Percentiles rank a stretch among this genome's conserved stretches.
Conservation (phyloP, 2,329 filamentous ascomycete genomes). For the Claviceps africana region DNA sequence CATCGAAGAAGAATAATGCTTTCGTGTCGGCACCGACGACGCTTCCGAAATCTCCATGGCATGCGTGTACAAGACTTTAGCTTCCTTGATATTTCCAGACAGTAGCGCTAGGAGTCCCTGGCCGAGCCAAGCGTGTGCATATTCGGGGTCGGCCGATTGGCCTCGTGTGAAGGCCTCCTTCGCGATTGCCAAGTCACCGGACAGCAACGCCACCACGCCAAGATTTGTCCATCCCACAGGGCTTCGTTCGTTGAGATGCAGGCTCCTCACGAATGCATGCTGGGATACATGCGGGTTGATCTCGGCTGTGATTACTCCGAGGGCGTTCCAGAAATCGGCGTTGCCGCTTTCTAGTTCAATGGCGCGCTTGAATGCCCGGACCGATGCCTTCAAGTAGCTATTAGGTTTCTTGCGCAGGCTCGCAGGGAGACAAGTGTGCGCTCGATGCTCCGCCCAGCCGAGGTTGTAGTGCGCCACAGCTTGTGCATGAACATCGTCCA, state of each 20-base stretch:
- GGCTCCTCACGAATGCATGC: conserved; percentile 79
- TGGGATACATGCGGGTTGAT: conserved; percentile 81
- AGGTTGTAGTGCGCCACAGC: conserved; percentile 96
- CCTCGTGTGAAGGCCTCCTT: conserved; percentile 81
- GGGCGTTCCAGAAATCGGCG: conserved; percentile 90
- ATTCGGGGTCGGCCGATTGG: conserved; percentile 89
- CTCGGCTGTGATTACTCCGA: conserved; percentile 79
- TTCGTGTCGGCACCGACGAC: conserved; percentile 56
- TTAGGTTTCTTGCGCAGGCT: conserved; percentile 42
- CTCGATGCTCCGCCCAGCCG: conserved; percentile 81
- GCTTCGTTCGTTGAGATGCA: conserved; percentile 84
- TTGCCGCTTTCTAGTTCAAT: conserved; percentile 94
- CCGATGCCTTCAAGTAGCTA: conserved; percentile 63
- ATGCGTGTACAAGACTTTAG: conserved; percentile 76
- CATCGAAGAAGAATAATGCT: conserved; percentile 64
- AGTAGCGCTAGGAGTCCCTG: conserved; percentile 76
- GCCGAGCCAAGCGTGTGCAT: conserved; percentile 84
- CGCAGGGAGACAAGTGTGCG: conserved; percentile 51
- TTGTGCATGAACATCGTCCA: conserved; percentile 69
- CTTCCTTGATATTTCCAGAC: conserved; percentile 61
- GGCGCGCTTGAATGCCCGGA: conserved; percentile 84
- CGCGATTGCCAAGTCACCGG: conserved; percentile 73
- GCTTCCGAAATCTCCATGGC: conserved; percentile 85
- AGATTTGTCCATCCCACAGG: conserved; percentile 83
- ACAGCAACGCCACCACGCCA: conserved; percentile 69